A percentile compares a stretch with the other conserved stretches of the same genome.
phyloP scores from a whole-genome alignment of 2,329 filamentous ascomycete genomes.

The Aspergillus pseudoterreus region DNA sequence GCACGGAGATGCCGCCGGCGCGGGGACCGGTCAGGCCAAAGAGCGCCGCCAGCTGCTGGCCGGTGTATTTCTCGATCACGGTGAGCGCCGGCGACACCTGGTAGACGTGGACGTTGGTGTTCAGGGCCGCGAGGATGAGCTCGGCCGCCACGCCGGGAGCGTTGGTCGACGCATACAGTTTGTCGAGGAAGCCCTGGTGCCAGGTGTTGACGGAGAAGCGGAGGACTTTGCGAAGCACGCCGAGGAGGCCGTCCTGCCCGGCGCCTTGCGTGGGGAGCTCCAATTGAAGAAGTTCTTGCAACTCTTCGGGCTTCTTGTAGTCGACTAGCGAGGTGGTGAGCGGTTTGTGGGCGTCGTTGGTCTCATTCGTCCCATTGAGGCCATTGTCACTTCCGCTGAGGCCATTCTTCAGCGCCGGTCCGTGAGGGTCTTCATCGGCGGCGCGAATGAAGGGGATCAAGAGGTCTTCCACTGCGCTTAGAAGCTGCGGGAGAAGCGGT shows the following conservation, averaged over 20 bases:
- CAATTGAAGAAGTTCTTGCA: slow-evolving; percentile 52
- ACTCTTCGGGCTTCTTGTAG: slow-evolving; percentile 55
- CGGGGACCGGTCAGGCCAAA: slow-evolving; percentile 71
- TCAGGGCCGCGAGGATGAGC: slow-evolving; percentile 76
- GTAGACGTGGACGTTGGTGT: slow-evolving; percentile 94
- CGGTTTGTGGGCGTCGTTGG: slow-evolving; percentile 49
- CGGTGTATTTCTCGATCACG: slow-evolving; percentile 80
- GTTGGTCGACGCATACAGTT: slow-evolving; percentile 87
- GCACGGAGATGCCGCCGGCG: slow-evolving; percentile 69
- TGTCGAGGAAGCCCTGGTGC: slow-evolving; percentile 95
- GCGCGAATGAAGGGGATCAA: slow-evolving; percentile 44
- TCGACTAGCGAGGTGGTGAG: slow-evolving; percentile 60
- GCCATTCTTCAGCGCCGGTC: slow-evolving; percentile 8
- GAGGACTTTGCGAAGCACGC: slow-evolving; percentile 67
- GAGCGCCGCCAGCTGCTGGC: slow-evolving; percentile 65
- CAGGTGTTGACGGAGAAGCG: slow-evolving; percentile 95
- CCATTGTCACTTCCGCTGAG: slow-evolving; percentile 11
- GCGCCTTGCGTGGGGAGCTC: slow-evolving; percentile 55
- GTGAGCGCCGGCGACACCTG: slow-evolving; percentile 87
- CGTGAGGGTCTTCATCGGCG: slow-evolving; percentile 33
- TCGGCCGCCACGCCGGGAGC: slow-evolving; percentile 83
- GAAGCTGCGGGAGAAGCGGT: slow-evolving; percentile 24
- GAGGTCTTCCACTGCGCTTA: slow-evolving; percentile 40
- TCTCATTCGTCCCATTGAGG: slow-evolving; percentile 19
- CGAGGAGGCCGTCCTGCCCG: slow-evolving; percentile 68